Conservation (phyloP, 176 grass and related monocot species). For the Neostapfia colusana region DNA sequence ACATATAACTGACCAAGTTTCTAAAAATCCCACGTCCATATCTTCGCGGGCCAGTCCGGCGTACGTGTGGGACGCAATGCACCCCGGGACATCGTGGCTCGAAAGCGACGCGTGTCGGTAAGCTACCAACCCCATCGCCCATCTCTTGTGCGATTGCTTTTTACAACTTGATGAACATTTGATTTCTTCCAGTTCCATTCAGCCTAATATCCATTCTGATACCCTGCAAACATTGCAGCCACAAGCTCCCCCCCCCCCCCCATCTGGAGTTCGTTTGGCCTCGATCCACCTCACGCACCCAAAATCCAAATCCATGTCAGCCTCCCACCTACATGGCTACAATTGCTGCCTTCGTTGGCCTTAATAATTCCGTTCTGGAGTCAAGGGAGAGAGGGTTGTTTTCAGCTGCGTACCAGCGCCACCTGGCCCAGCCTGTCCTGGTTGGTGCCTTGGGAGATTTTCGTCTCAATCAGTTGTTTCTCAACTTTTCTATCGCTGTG, state of each 20-base stretch:
- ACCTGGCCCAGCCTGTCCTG: too few relatives aligned
- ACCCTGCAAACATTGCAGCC: constrained; percentile 26
- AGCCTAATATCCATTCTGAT: background rate
- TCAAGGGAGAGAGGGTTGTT: too few relatives aligned
- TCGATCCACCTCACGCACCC: background rate
- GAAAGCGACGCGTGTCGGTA: constrained; percentile 47
- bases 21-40: constrained; percentile 40
- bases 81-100: constrained; percentile 1
- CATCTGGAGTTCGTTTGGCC: constrained; percentile 5
- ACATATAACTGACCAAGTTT: background rate
- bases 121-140: background rate
- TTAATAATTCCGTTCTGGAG: too few relatives aligned
- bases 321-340: constrained; percentile 28
- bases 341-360: constrained; percentile 18
- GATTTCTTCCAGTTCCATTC: background rate
- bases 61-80: constrained; percentile 9
- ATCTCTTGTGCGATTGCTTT: background rate
- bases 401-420: too few relatives aligned
- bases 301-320: constrained; percentile 1
- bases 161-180: background rate
- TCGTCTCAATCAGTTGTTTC: too few relatives aligned
- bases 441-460: too few relatives aligned
- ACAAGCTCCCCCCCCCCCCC: background rate
- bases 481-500: too few relatives aligned
- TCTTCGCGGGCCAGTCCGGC: constrained; percentile 15